Evolutionary conservation across 1,139 yeast genomes (phyloP).

Genomic region (Pichia sp.): DNA sequence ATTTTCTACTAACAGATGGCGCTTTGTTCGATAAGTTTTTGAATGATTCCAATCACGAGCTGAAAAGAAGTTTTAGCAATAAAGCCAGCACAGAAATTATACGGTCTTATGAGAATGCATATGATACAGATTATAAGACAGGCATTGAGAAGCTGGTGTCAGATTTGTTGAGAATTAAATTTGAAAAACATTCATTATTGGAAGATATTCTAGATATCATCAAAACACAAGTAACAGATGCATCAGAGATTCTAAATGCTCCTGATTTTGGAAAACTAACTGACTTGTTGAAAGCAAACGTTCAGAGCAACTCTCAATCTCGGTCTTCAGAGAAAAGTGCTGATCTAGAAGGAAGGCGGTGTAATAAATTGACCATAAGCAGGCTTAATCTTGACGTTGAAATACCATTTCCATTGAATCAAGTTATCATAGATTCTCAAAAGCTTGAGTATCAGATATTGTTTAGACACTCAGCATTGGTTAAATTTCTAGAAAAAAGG

Average conservation of each 20-base stretch:
- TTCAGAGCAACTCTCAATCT: conserved; percentile 31
- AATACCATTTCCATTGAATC: conserved; percentile 82
- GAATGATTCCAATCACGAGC: conserved; percentile 37
- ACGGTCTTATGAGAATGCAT: conserved; percentile 19
- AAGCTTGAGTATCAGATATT: conserved; percentile 76
- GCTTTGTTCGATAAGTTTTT: conserved; percentile 45
- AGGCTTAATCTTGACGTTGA: conserved; percentile 62
- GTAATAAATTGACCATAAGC: conserved; percentile 41
- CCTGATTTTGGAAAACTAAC: conserved; percentile 40
- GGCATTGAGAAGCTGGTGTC: conserved; percentile 18
- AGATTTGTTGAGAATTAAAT: conserved; percentile 18
- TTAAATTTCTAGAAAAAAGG: conserved; percentile 58
- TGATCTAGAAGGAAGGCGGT: conserved; percentile 14
- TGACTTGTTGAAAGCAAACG: conserved; percentile 38
- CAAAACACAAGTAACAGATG: conserved; percentile 60
- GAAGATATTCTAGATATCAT: conserved; percentile 62
- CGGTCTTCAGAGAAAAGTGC: conserved; percentile 7
- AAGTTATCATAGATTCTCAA: conserved; percentile 66
- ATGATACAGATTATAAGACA: conserved; percentile 13
- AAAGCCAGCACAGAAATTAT: conserved; percentile 39
- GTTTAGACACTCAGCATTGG: conserved; percentile 63
- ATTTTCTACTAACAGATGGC: conserved; percentile 54
- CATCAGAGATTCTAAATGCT: conserved; percentile 45
- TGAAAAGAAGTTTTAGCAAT: conserved; percentile 36
- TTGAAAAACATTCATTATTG: conserved; percentile 21